Percentiles rank a stretch among this genome's conserved stretches.
phyloP scores from a whole-genome alignment of 352 stramenopile species.

The Elongisporangium undulatum region DNA sequence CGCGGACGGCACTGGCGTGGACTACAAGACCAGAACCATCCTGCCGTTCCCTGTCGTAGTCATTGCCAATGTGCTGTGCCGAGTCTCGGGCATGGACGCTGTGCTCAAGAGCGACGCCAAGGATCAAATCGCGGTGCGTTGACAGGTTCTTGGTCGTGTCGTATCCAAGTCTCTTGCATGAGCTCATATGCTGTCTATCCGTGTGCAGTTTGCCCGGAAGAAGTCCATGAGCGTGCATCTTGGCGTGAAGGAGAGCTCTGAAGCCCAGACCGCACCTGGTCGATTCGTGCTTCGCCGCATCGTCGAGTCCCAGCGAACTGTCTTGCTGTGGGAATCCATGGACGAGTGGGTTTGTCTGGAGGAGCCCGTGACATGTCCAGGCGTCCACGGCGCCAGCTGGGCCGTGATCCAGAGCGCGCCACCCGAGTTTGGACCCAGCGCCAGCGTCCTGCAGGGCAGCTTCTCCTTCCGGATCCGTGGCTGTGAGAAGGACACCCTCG shows the following conservation, averaged over 20 bases:
- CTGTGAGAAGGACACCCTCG: neutral
- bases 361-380: neutral
- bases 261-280: neutral
- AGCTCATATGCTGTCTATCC: neutral
- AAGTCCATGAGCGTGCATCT: neutral
- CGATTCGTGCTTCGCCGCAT: neutral
- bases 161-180: neutral
- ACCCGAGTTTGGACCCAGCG: neutral
- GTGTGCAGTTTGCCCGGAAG: neutral
- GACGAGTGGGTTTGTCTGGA: neutral
- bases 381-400: neutral
- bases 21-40: neutral
- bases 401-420: neutral
- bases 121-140: constrained; percentile 3
- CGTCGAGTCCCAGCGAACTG: neutral
- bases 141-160: neutral
- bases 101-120: constrained; percentile 1
- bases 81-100: neutral
- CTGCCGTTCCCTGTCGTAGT: neutral
- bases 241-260: neutral
- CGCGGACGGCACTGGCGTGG: neutral
- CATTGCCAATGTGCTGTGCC: neutral
- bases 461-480: neutral
- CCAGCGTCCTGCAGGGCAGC: neutral
- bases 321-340: neutral